Conservation (phyloP, 106 monocot genomes). For the Triglochin maritima region DNA sequence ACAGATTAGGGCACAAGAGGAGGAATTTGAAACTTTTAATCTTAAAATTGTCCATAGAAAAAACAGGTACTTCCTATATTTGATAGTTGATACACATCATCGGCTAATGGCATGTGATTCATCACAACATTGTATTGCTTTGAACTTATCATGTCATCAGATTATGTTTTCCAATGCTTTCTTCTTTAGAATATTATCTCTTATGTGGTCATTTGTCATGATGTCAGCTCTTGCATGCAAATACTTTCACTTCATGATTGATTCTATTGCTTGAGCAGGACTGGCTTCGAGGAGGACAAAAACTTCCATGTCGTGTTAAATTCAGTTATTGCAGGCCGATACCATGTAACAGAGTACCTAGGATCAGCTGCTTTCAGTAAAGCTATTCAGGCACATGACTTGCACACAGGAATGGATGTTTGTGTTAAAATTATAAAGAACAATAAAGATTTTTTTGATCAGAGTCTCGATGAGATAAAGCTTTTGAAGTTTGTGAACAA, state of each 20-base stretch:
- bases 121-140: too few species aligned
- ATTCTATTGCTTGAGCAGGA: slow-evolving; percentile 28
- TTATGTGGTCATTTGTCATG: too few species aligned
- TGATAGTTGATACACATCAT: too few species aligned
- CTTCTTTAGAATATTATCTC: too few species aligned
- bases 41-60: slow-evolving; percentile 99
- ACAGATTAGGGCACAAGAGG: slow-evolving; percentile 88
- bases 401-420: slow-evolving; percentile 98
- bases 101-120: too few species aligned
- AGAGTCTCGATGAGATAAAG: slow-evolving; percentile 99
- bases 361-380: slow-evolving; percentile 99
- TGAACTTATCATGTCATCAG: too few species aligned
- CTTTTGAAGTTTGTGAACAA: slow-evolving; percentile 97
- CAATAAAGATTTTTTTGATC: slow-evolving; percentile 99
- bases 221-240: too few species aligned
- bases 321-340: slow-evolving; percentile 95
- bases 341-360: slow-evolving; percentile 94
- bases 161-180: too few species aligned
- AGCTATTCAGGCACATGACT: slow-evolving; percentile 98
- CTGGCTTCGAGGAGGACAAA: slow-evolving; percentile 99
- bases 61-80: slow-evolving; percentile 49
- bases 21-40: slow-evolving; percentile 95
- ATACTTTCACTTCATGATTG: too few species aligned
- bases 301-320: slow-evolving; percentile 98
- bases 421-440: slow-evolving; percentile 99